phyloP scores from a whole-genome alignment of 352 stramenopile genomes.

The Pythium rhizo-oryzae region DNA sequence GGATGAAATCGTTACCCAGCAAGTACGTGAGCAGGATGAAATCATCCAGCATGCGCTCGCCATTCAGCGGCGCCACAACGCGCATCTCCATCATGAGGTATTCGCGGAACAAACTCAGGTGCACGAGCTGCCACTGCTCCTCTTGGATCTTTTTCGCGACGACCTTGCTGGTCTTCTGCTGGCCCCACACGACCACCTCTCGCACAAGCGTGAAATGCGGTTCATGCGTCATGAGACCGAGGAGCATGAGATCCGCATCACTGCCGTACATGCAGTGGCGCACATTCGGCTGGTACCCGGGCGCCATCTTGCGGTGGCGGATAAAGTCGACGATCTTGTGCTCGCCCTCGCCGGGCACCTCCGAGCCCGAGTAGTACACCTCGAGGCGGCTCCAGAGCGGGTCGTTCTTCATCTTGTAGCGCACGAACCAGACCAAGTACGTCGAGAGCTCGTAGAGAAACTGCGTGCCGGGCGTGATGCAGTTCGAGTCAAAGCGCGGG shows the following conservation, averaged over 20 bases:
- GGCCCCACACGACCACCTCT: conserved; percentile 97
- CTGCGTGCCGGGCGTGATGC: conserved; percentile 99
- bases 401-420: conserved; percentile 96
- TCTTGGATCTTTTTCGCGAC: conserved; percentile 92
- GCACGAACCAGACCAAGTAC: conserved; percentile 92
- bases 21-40: conserved; percentile 99
- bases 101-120: conserved; percentile 96
- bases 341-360: conserved; percentile 99
- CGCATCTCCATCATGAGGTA: conserved; percentile 98
- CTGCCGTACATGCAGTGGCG: conserved; percentile 99
- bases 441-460: conserved; percentile 97
- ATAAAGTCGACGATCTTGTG: conserved; percentile 99
- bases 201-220: conserved; percentile 98
- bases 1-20: conserved; percentile 99
- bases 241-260: conserved; percentile 99
- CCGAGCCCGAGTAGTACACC: conserved; percentile 96
- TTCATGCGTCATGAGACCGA: conserved; percentile 98
- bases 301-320: conserved; percentile 89
- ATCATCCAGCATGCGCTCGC: conserved; percentile 98
- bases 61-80: conserved; percentile 51
- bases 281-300: conserved; percentile 94
- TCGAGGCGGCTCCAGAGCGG: conserved; percentile 95
- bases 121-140: conserved; percentile 97
- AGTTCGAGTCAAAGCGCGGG: conserved; percentile 98
- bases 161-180: conserved; percentile 46